Percentiles rank a stretch among this genome's conserved stretches.
phyloP scores from a whole-genome alignment of 495 filamentous ascomycete genomes.

The Podospora appendiculata region DNA sequence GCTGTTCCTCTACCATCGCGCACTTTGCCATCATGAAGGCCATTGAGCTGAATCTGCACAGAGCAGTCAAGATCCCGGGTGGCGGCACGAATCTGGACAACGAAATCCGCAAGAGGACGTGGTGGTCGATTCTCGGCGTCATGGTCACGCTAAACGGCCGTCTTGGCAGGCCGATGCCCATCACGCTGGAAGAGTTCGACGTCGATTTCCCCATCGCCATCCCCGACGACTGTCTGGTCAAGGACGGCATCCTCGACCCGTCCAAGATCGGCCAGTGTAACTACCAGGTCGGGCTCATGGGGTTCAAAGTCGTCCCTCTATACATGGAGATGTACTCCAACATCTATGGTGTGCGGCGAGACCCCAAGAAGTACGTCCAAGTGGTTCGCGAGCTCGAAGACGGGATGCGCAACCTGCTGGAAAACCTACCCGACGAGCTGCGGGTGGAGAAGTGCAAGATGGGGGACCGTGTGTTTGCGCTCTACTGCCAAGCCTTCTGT shows the following conservation, averaged over 20 bases:
- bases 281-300: constrained; percentile 55
- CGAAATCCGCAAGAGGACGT: constrained; percentile 69
- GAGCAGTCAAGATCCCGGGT: constrained; percentile 54
- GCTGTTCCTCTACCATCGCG: constrained; percentile 57
- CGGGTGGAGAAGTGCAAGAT: constrained; percentile 38
- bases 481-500: constrained; percentile 38
- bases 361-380: constrained; percentile 51
- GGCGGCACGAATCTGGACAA: constrained; percentile 51
- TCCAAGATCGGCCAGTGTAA: constrained; percentile 49
- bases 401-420: constrained; percentile 47
- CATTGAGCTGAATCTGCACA: constrained; percentile 65
- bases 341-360: constrained; percentile 57
- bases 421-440: constrained; percentile 50
- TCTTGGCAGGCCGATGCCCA: constrained; percentile 66
- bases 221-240: constrained; percentile 55
- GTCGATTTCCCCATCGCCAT: constrained; percentile 63
- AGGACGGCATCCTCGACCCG: constrained; percentile 40
- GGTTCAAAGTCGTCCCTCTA: constrained; percentile 51
- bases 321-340: constrained; percentile 64
- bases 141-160: constrained; percentile 60
- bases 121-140: constrained; percentile 60
- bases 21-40: constrained; percentile 54
- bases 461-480: constrained; percentile 43
- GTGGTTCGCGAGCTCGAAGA: constrained; percentile 54
- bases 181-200: constrained; percentile 64